Base-by-base conservation (phyloP, 768 basidiomycete species). In the Leccinellum rugosiceps region DNA sequence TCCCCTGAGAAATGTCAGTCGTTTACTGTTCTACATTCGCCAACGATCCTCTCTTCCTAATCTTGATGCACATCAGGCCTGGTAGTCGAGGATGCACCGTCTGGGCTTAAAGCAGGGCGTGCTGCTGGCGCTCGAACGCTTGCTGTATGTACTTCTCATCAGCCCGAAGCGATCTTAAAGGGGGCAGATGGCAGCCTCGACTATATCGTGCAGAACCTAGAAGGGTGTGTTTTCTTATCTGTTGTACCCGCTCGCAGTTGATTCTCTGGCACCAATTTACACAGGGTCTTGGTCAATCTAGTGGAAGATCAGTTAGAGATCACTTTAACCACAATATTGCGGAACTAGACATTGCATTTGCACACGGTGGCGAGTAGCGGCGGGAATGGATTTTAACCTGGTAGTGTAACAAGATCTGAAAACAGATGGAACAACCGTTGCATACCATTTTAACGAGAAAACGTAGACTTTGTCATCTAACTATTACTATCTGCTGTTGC, bases 81-180 rank as follows among this genome's bases (percentile, higher is more conserved):
- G 57, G 94, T 96, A 8, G 79, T 97, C 3, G 93, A 95, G 65
- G 94, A 97, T 65, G 93, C 94, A 2, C 88, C 92, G 4, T 87
- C 90, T 14, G 94, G 94, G 3, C 74, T 94, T 61, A 77, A 76
- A 58, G 80, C 90, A 15, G 92, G 92, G 21, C 81, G 80, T 48
- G 85, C 88, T 7, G 88, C 92, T 17, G 91, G 92, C 11, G 80
- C 88, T 50, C 78, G 72, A 48, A 90, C 88, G 0, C 78, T 96
- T 14, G 94, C 88, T 1, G 90, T 94, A 1, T 90, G 89, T 68
- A 95, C 94, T 31, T 89, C 88, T 6, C 89, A 93, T 53, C 66
- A 80, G 25, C 75, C 83, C 17, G 79, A 82, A 43, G 68, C 69
- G 32, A 76, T 51, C 76, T 80, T 41, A 82, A 78, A 11, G 79